A percentile compares a stretch with the other conserved stretches of the same genome.
phyloP scores from a whole-genome alignment of 2,329 filamentous ascomycete genomes.

The Tricladium varicosporioides region DNA sequence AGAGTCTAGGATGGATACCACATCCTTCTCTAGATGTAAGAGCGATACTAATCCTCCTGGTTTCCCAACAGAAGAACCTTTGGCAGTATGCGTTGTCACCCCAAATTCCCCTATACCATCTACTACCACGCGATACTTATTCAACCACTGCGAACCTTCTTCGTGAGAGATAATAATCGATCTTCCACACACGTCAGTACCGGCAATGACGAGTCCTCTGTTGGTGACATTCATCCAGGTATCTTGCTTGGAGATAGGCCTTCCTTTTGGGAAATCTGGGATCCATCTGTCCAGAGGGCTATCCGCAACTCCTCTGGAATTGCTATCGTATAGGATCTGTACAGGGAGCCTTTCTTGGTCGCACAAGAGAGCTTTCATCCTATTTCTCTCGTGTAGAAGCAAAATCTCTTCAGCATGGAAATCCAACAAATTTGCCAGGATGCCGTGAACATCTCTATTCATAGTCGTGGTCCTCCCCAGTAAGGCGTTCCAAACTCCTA shows the following conservation, averaged over 20 bases:
- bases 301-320: neutral
- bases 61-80: neutral
- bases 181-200: neutral
- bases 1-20: neutral
- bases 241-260: neutral
- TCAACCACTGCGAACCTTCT: neutral
- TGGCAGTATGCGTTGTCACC: neutral
- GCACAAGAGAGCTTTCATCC: too few relatives aligned
- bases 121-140: neutral
- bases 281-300: conserved; percentile 1
- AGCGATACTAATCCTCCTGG: neutral
- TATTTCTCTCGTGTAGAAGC: too few relatives aligned
- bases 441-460: neutral
- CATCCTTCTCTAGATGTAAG: neutral
- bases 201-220: neutral
- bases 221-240: conserved; percentile 1
- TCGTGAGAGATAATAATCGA: neutral
- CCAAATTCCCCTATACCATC: neutral
- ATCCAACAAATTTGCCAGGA: neutral
- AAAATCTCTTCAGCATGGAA: neutral
- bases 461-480: conserved; percentile 1
- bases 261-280: conserved; percentile 1
- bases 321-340: too few relatives aligned
- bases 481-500: neutral
- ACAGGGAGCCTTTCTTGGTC: too few relatives aligned